phyloP scores from a whole-genome alignment of 2,329 filamentous ascomycete species.

The Beauveria rudraprayagi region DNA sequence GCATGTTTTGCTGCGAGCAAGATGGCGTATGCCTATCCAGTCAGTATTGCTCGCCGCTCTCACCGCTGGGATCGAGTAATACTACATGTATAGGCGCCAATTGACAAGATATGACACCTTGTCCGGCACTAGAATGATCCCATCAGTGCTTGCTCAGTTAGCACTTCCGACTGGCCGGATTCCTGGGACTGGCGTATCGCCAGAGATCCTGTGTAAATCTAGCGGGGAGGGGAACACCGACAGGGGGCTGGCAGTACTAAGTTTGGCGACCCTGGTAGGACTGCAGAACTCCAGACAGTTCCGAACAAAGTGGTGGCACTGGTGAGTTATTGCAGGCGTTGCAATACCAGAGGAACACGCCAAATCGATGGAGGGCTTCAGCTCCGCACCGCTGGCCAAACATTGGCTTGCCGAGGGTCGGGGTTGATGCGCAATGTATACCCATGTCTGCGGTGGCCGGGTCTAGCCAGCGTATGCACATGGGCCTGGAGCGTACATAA shows the following conservation, averaged over 20 bases:
- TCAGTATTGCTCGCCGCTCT: neutral
- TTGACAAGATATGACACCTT: neutral
- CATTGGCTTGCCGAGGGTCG: neutral
- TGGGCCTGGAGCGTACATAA: neutral
- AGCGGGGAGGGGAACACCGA: neutral
- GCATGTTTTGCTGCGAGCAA: neutral
- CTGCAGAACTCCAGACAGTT: neutral
- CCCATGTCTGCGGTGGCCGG: constrained; percentile 5
- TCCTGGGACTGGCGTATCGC: constrained; percentile 11
- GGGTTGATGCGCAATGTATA: constrained; percentile 1
- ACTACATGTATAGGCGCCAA: neutral
- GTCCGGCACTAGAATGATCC: neutral
- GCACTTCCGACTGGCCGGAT: constrained; percentile 9
- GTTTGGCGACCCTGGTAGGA: neutral
- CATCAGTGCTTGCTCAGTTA: constrained; percentile 1
- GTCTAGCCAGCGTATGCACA: neutral
- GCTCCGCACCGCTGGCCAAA: neutral
- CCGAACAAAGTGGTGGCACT: neutral
- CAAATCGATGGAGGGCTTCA: neutral
- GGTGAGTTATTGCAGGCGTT: neutral
- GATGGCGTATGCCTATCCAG: neutral
- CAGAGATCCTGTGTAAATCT: constrained; percentile 12
- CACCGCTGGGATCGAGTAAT: neutral
- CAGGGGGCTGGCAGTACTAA: neutral
- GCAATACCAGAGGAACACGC: neutral